Base-by-base conservation (phyloP, 371 early-diverging fungal species). In the Apophysomyces ossiformis region DNA sequence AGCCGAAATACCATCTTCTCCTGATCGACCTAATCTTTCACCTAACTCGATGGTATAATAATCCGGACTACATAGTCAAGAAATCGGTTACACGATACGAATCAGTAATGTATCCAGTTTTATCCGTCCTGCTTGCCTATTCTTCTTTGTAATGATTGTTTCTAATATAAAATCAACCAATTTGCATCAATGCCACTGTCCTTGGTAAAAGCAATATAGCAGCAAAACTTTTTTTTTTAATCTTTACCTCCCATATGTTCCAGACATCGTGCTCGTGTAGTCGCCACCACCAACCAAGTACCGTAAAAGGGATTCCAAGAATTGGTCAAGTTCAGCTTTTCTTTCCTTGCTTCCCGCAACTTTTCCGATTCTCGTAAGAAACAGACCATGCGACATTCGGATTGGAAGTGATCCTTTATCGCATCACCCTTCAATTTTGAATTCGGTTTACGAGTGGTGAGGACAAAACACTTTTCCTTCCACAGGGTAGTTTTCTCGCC, bases 21-120 rank as follows among this genome's bases (percentile, higher is more conserved):
- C 68, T 16, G 68, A 65, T 46, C 66, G 61, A 37, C 62, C 60
- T n/a, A 72, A 64, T 18, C 62, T 54, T 45, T 72, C 68, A 21
- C 68, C 68, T 8, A 72, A 57, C 18, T 72, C 67, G 11, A 72
- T 65, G 6, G 72, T 68, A 57, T 72, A 68, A 59, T 72, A 72
- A 39, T 68, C 68, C 37, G 69, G 32, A 38, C 69, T 69, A 41
- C 1, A 26, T 18, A 37, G 60, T 32, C 43, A 38, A 43, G 26
- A 15, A n/a, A 9, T 38, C 1, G 9, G 44, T 12, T 2, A 9
- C 39, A 59, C 21, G 32, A 26, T 26, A 26, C 3, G 32, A 26
- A 26, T 26, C 32, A 26, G 32, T 2, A 26, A 26, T 26, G 1
- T 3, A 26, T 2, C 3, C 32, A 26, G 32, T 26, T 2, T 0